A percentile compares a stretch with the other conserved stretches of the same genome.
phyloP scores from a whole-genome alignment of 139 green algal genomes.

The Protoeuglena noctilucae region DNA sequence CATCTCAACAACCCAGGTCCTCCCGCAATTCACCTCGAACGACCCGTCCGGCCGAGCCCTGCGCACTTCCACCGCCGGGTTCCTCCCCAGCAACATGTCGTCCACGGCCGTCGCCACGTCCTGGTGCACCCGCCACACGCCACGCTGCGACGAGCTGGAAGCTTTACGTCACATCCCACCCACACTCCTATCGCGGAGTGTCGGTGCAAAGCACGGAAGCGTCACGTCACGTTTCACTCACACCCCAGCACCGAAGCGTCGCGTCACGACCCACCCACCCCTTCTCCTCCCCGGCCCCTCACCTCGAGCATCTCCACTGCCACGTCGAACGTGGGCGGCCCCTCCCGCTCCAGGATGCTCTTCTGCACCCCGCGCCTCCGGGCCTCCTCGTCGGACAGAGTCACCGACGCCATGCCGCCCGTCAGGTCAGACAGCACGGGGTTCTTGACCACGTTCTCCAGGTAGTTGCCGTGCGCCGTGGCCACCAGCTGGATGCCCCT shows the following conservation, averaged over 20 bases:
- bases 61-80: not conserved
- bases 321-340: conserved; percentile 21
- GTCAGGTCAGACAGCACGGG: conserved; percentile 55
- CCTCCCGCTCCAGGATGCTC: conserved; percentile 17
- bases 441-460: conserved; percentile 69
- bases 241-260: too few species aligned
- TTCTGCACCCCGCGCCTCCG: conserved; percentile 13
- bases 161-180: too few species aligned
- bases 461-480: conserved; percentile 48
- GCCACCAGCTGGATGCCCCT: conserved; percentile 65
- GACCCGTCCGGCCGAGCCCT: not conserved
- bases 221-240: too few species aligned
- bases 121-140: conserved; percentile 40
- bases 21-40: too few species aligned
- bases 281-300: not conserved
- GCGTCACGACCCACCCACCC: too few species aligned
- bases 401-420: conserved; percentile 38
- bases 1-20: too few species aligned
- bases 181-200: too few species aligned
- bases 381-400: conserved; percentile 46
- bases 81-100: conserved; percentile 18
- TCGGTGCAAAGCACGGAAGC: too few species aligned
- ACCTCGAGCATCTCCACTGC: conserved; percentile 23
- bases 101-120: conserved; percentile 26
- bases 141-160: too few species aligned